Evolutionary conservation across 352 stramenopile genomes (phyloP).

Genomic region (Globisporangium middletonii): DNA sequence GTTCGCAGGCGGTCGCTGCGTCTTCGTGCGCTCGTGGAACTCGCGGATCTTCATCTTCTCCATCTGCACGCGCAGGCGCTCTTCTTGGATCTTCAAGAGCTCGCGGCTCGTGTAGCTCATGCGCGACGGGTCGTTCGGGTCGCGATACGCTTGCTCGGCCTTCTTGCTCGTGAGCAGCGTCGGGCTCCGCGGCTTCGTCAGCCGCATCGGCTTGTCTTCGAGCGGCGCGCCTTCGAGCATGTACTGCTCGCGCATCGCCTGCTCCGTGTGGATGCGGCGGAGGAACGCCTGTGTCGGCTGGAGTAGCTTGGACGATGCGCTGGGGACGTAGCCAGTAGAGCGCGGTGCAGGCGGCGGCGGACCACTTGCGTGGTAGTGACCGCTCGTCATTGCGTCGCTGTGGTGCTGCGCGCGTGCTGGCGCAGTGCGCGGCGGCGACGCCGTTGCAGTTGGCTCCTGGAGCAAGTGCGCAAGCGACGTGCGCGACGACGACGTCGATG

Average conservation of each 20-base stretch:
- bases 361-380: no score
- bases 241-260: slow-evolving; percentile 42
- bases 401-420: no score
- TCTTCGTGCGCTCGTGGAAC: slow-evolving; percentile 67
- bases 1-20: slow-evolving; percentile 54
- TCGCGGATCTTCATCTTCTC: slow-evolving; percentile 74
- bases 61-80: slow-evolving; percentile 54
- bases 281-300: slow-evolving; percentile 68
- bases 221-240: slow-evolving; percentile 28
- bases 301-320: slow-evolving; percentile 42
- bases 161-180: slow-evolving; percentile 40
- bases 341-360: slow-evolving; percentile 9
- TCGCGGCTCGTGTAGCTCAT: slow-evolving; percentile 79
- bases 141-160: slow-evolving; percentile 16
- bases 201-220: slow-evolving; percentile 38
- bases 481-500: slow-evolving; percentile 34
- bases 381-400: no score
- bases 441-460: slow-evolving; percentile 15
- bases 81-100: slow-evolving; percentile 70
- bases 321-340: background rate
- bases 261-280: slow-evolving; percentile 49
- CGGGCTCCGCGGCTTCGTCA: slow-evolving; percentile 49
- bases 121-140: slow-evolving; percentile 38
- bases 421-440: no score
- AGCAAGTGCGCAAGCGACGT: slow-evolving; percentile 31